Evolutionary conservation across 139 green algal species (phyloP), one percentile per base, ranked within the genome.

Genomic region (Asterochloris sp.): DNA sequence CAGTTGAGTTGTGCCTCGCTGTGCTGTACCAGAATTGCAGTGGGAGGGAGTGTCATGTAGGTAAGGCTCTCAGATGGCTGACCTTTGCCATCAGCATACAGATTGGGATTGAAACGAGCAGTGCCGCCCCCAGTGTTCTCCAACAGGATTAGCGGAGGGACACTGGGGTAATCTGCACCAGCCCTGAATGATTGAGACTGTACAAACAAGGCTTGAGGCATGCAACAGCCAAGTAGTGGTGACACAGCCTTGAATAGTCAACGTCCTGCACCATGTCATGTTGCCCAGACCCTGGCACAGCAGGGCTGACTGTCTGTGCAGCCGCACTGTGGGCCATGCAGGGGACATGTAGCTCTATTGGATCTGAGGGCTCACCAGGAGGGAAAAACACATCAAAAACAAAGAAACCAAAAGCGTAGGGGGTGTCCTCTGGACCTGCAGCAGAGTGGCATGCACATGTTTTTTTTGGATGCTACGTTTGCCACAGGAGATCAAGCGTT

Each of bases 351-450:
- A 73, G 21, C 66, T 73, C 66, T 12, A n/a, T n/a, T 14, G 19
- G 47, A 13, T 24, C 14, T 29, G 17, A 28, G 0, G 19, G 61
- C 17, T 17, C 28, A 28, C 24, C 73, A 60, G 76, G 28, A 6
- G 94, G 92, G 81, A 96, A 95, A 89, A 90, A 93, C 19, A 96
- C 68, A 87, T 98, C 94, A 80, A 97, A 98, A 60, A 93, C 83
- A 83, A 97, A 98, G 78, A 88, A 81, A 29, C 92, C 93, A 54
- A 84, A 85, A 61, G 91, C 89, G 83, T 97, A 97, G 13, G 94
- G 94, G 0, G 94, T 97, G 85, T 87, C 92, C 84, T 92, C 84
- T 6, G 89, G 90, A 4, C 91, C 88, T 80, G 74, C 38, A 69
- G 60, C 24, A 54, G 38, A 54, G 38, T 54, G 38, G 4, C 38